Conservation (phyloP, 2,329 filamentous ascomycete species). For the Talaromyces sp. region DNA sequence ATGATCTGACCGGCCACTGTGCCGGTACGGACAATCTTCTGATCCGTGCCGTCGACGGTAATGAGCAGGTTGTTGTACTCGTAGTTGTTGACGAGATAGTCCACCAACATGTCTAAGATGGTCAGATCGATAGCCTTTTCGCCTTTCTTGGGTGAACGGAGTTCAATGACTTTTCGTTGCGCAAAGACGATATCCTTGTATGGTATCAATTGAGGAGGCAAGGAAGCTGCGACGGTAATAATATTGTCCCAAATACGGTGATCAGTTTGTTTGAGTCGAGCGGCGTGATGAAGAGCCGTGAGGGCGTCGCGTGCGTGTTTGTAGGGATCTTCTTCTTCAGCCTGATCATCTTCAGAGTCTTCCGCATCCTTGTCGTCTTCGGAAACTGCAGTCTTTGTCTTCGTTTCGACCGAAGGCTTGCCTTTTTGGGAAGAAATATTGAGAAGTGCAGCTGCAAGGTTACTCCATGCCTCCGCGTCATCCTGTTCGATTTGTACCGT, state of each 20-base stretch:
- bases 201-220: constrained; percentile 63
- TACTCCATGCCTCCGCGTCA: constrained; percentile 92
- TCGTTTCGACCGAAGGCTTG: constrained; percentile 31
- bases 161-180: constrained; percentile 68
- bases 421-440: constrained; percentile 34
- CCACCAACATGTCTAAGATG: constrained; percentile 67
- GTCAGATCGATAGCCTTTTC: constrained; percentile 75
- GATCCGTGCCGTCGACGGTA: constrained; percentile 23
- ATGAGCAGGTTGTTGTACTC: constrained; percentile 37
- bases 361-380: constrained; percentile 24
- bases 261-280: constrained; percentile 76
- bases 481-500: constrained; percentile 81
- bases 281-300: constrained; percentile 80
- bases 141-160: constrained; percentile 62
- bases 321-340: constrained; percentile 48
- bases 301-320: constrained; percentile 70
- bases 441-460: constrained; percentile 81
- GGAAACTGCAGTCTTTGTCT: constrained; percentile 28
- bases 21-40: constrained; percentile 51
- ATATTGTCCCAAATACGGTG: constrained; percentile 97
- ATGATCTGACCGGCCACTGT: constrained; percentile 52
- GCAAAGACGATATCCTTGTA: constrained; percentile 73
- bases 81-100: constrained; percentile 59
- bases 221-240: constrained; percentile 75
- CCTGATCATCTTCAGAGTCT: constrained; percentile 28